Conservation (phyloP, 1,284 basidiomycete species). For the Macrocystidia cucumis region DNA sequence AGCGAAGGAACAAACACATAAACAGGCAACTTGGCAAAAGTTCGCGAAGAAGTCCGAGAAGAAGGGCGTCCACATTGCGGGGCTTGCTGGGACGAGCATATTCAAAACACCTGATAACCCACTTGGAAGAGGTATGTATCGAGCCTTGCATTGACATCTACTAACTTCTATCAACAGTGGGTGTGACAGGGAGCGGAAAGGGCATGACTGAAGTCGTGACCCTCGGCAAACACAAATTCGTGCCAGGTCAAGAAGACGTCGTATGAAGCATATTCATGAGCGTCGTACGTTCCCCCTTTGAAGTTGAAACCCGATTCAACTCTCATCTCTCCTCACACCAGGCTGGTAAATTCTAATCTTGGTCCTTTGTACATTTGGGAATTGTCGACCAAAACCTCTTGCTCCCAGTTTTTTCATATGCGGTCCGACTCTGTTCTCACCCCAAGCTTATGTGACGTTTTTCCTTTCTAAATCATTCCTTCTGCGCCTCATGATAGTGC, state of each 20-base stretch:
- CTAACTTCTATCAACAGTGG: conserved; percentile 53
- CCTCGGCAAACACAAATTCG: conserved; percentile 80
- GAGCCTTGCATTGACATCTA: conserved; percentile 19
- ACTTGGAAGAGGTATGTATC: conserved; percentile 65
- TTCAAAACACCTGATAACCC: conserved; percentile 97
- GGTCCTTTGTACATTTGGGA: no score
- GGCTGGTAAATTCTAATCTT: no score
- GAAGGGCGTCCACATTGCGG: conserved; percentile 89
- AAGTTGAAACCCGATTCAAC: conserved; percentile 9
- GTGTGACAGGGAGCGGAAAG: conserved; percentile 90
- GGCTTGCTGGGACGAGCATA: conserved; percentile 84
- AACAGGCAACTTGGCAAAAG: conserved; percentile 94
- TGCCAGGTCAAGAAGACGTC: conserved; percentile 35
- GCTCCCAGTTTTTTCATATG: no score
- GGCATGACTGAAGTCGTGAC: conserved; percentile 82
- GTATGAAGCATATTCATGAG: no score
- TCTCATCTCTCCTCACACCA: no score
- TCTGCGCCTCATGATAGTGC: no score
- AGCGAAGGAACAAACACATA: conserved; percentile 82
- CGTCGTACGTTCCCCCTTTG: conserved; percentile 16
- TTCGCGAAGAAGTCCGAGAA: conserved; percentile 96
- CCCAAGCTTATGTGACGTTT: no score
- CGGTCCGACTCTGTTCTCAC: no score
- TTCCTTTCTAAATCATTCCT: no score
- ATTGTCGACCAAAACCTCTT: no score